Evolutionary conservation across 768 basidiomycete species (phyloP).

Genomic region (Boletus edulis): DNA sequence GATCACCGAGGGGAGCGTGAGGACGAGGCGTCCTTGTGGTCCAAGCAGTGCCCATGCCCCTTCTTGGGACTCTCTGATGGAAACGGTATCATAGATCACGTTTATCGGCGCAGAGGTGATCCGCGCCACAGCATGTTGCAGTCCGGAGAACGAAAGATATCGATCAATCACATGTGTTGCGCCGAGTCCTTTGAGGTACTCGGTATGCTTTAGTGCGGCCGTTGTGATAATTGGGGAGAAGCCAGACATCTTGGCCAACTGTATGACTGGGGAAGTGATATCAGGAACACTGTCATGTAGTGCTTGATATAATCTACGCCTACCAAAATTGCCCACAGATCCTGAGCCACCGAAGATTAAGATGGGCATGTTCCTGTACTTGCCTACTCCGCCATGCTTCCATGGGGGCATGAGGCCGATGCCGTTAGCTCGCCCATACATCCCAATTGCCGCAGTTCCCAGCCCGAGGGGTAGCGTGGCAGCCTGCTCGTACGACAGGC

Average conservation of each 20-base stretch:
- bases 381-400: constrained; percentile 35
- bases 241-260: constrained; percentile 40
- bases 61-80: constrained; percentile 38
- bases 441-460: constrained; percentile 48
- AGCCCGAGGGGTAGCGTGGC: constrained; percentile 48
- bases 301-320: constrained; percentile 14
- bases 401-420: constrained; percentile 41
- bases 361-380: constrained; percentile 43
- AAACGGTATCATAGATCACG: constrained; percentile 39
- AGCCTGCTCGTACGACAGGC: constrained; percentile 47
- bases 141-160: constrained; percentile 22
- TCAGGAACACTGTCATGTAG: constrained; percentile 15
- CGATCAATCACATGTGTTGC: constrained; percentile 37
- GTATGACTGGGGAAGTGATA: constrained; percentile 30
- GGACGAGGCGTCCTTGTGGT: constrained; percentile 35
- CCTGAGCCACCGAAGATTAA: constrained; percentile 48
- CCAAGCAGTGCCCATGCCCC: constrained; percentile 36
- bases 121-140: constrained; percentile 36
- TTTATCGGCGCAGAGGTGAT: constrained; percentile 36
- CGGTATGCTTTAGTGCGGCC: constrained; percentile 35
- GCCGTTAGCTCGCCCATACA: constrained; percentile 43
- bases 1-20: constrained; percentile 34
- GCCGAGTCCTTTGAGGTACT: constrained; percentile 32
- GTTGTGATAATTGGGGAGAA: constrained; percentile 37
- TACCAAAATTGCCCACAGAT: constrained; percentile 51